Base-by-base conservation (phyloP, 805 yeast genomes). In the Brettanomyces sp. region DNA sequence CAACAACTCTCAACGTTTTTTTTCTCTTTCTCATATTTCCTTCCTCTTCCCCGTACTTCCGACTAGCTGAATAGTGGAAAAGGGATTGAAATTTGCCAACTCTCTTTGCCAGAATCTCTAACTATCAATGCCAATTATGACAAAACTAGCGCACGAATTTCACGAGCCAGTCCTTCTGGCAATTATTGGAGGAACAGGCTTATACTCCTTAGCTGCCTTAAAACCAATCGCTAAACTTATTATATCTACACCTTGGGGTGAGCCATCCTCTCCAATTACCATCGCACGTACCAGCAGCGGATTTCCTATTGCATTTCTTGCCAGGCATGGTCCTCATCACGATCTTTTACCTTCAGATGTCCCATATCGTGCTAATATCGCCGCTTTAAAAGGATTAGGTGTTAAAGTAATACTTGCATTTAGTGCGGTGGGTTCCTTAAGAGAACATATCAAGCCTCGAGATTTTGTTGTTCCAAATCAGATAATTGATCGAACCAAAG, bases 171-270 rank as follows among this genome's bases (percentile, higher is more conserved):
- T 93, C 24, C 74, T 77, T 36, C 73, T 93, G 39, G 98, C 95
- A 34, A 79, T 93, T 54, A 93, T 93, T 62, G 99, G 99, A 37
- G 99, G 99, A 37, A 93, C 99, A 4, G 99, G 99, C n/a, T 75
- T 93, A 30, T 93, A 93, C 70, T 85, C 86, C 48, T 72, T 93
- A 47, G 86, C 83, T 37, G 80, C 86, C 47, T 72, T 93, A 46
- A 76, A 81, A 42, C 95, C 95, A 3, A 95, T 91, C 41, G 96
- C 96, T 13, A 72, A 82, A 54, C 67, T 93, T 38, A 79, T 87
- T 13, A 67, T 89, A 48, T 76, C 84, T 18, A 93, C 99, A 3
- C 99, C 99, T 22, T 93, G 98, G 98, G 99, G 99, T 9, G 76
- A 74, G 54, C 96, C 99, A 22, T 89, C 97, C 4, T 83, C 95